Conservation (phyloP, 2,329 filamentous ascomycete species). For the Lasiodiplodia sp. region DNA sequence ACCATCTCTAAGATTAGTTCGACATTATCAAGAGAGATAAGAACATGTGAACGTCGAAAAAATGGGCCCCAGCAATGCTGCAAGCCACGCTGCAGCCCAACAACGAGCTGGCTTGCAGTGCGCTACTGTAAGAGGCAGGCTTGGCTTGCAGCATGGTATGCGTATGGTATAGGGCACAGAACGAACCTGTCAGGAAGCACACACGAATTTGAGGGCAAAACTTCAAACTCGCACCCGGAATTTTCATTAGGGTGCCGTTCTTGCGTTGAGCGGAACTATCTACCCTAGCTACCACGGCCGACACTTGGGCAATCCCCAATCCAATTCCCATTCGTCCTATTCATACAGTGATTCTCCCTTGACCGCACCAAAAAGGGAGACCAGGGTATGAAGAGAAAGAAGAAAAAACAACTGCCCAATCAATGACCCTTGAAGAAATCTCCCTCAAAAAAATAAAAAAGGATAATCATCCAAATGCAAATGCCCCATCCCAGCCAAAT, state of each 20-base stretch:
- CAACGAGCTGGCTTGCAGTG: not conserved
- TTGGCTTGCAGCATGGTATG: not conserved
- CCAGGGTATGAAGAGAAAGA: slow-evolving; percentile 15
- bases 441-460: not conserved
- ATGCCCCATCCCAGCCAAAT: not conserved
- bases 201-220: no score
- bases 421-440: not conserved
- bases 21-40: not conserved
- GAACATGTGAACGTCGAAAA: not conserved
- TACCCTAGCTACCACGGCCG: not conserved
- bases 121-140: not conserved
- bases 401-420: not conserved
- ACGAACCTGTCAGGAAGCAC: no score
- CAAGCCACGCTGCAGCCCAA: not conserved
- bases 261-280: not conserved
- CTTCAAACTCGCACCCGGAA: no score
- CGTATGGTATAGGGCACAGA: not conserved
- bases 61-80: not conserved
- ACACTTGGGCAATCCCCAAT: not conserved
- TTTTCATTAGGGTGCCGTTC: not conserved
- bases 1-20: not conserved
- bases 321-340: not conserved
- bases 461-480: not conserved
- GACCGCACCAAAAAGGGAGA: not conserved
- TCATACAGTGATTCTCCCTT: slow-evolving; percentile 17